Conservation (phyloP, 2,329 filamentous ascomycete genomes). For the Fusarium albosuccineum region DNA sequence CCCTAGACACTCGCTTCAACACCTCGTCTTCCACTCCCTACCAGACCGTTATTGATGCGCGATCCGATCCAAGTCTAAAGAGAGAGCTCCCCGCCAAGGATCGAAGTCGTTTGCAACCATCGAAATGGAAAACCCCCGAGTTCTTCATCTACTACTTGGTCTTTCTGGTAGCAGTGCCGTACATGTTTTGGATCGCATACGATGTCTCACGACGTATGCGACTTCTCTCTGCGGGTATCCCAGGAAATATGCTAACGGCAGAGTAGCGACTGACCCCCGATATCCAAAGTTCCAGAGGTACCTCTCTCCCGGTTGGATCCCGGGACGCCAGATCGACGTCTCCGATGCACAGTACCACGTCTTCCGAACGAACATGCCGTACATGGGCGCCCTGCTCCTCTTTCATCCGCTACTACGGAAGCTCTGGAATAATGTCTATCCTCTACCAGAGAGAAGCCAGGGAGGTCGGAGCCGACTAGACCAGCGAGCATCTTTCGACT, state of each 20-base stretch:
- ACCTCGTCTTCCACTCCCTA: slow-evolving; percentile 78
- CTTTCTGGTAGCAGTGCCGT: slow-evolving; percentile 75
- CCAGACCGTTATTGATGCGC: slow-evolving; percentile 66
- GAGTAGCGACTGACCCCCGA: slow-evolving; percentile 80
- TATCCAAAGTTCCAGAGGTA: slow-evolving; percentile 80
- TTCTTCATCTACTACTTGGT: slow-evolving; percentile 85
- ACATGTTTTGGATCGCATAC: slow-evolving; percentile 93
- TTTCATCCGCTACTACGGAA: slow-evolving; percentile 84
- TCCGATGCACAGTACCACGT: slow-evolving; percentile 89
- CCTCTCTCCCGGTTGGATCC: slow-evolving; percentile 89
- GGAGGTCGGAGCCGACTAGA: slow-evolving; percentile 70
- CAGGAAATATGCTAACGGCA: slow-evolving; percentile 28
- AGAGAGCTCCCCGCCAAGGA: slow-evolving; percentile 53
- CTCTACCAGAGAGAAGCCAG: slow-evolving; percentile 51
- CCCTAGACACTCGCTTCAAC: slow-evolving; percentile 73
- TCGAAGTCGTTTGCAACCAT: slow-evolving; percentile 63
- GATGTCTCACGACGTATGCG: slow-evolving; percentile 83
- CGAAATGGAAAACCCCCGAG: slow-evolving; percentile 89
- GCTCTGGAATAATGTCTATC: slow-evolving; percentile 72
- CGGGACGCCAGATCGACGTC: slow-evolving; percentile 90
- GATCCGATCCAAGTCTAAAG: slow-evolving; percentile 56
- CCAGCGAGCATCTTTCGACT: slow-evolving; percentile 85
- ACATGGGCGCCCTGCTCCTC: slow-evolving; percentile 78
- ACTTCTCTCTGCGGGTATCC: not conserved
- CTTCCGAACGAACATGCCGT: slow-evolving; percentile 89